Conservation (phyloP, 2,329 filamentous ascomycete genomes). For the Ilyonectria destructans region DNA sequence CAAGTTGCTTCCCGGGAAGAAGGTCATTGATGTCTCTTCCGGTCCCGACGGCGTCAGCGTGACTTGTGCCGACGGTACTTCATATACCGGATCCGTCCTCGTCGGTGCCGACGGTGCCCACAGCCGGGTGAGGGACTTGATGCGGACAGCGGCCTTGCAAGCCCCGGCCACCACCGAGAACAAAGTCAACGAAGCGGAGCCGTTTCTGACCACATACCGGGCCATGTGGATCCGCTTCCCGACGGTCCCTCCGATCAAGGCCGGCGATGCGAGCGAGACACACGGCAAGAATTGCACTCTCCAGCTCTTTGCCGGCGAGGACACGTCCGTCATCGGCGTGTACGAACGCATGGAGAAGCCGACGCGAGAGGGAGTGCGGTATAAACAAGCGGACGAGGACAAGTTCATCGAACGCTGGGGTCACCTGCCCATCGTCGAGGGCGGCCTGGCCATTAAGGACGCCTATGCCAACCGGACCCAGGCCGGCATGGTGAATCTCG, state of each 20-base stretch:
- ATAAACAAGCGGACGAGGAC: slow-evolving; percentile 20
- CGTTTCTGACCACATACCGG: slow-evolving; percentile 49
- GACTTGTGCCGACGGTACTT: slow-evolving; percentile 39
- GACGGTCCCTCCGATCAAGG: slow-evolving; percentile 12
- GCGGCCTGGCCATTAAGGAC: slow-evolving; percentile 22
- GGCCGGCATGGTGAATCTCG: slow-evolving; percentile 49
- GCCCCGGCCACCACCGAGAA: slow-evolving; percentile 9
- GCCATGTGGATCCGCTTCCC: slow-evolving; percentile 55
- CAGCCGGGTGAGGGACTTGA: slow-evolving; percentile 32
- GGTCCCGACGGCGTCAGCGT: slow-evolving; percentile 32
- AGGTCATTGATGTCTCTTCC: slow-evolving; percentile 38
- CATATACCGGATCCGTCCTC: slow-evolving; percentile 39
- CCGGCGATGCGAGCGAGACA: slow-evolving; percentile 51
- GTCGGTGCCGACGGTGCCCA: slow-evolving; percentile 44
- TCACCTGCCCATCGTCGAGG: slow-evolving; percentile 21
- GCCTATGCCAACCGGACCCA: slow-evolving; percentile 5
- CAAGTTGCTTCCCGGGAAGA: slow-evolving; percentile 33
- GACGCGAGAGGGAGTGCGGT: slow-evolving; percentile 11
- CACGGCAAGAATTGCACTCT: slow-evolving; percentile 41
- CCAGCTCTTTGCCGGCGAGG: slow-evolving; percentile 40
- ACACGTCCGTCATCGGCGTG: slow-evolving; percentile 32
- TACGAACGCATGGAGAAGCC: slow-evolving; percentile 42
- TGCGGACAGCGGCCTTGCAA: slow-evolving; percentile 27
- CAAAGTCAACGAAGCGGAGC: background rate
- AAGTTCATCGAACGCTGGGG: slow-evolving; percentile 8